phyloP scores from a whole-genome alignment of 176 grass and related monocot species.

The Eragrostis curvula region DNA sequence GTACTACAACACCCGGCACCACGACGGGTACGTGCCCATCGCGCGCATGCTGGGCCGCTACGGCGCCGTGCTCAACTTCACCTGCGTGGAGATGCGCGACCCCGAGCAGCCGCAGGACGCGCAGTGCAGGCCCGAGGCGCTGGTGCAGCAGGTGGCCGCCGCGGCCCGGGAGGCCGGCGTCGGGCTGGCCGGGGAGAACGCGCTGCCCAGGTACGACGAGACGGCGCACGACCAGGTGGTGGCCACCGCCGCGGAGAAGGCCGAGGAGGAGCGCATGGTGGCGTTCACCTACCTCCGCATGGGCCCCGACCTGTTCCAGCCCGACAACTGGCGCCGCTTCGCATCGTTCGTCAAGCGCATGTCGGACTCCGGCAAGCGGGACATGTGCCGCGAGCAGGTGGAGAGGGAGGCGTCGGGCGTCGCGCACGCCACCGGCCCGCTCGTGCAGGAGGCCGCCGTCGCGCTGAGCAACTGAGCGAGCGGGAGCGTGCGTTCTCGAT shows the following conservation, averaged over 20 bases:
- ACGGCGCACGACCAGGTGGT: slow-evolving; percentile 71
- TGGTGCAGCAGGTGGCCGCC: slow-evolving; percentile 73
- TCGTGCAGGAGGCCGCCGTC: slow-evolving; percentile 58
- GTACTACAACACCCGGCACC: slow-evolving; percentile 73
- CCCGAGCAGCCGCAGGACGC: slow-evolving; percentile 76
- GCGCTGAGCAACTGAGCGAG: slow-evolving; percentile 48
- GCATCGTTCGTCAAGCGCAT: slow-evolving; percentile 69
- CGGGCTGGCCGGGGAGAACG: slow-evolving; percentile 71
- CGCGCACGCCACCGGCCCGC: slow-evolving; percentile 54
- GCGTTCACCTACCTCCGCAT: slow-evolving; percentile 87
- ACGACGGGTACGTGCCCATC: slow-evolving; percentile 67
- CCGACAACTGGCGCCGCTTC: slow-evolving; percentile 73
- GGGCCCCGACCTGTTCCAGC: slow-evolving; percentile 61
- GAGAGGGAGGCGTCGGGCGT: slow-evolving; percentile 51
- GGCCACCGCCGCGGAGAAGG: slow-evolving; percentile 38
- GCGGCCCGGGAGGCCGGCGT: slow-evolving; percentile 53
- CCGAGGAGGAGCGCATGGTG: slow-evolving; percentile 66
- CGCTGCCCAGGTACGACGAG: slow-evolving; percentile 68
- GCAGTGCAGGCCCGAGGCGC: slow-evolving; percentile 60
- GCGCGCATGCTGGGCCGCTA: slow-evolving; percentile 44
- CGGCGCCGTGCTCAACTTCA: slow-evolving; percentile 81
- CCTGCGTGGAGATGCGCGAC: slow-evolving; percentile 82
- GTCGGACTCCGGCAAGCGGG: slow-evolving; percentile 25
- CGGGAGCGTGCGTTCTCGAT: neutral
- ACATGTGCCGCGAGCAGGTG: slow-evolving; percentile 2